Evolutionary conservation across 768 basidiomycete species (phyloP), one percentile per base, ranked within the genome.

Genomic region (Obba rivulosa): DNA sequence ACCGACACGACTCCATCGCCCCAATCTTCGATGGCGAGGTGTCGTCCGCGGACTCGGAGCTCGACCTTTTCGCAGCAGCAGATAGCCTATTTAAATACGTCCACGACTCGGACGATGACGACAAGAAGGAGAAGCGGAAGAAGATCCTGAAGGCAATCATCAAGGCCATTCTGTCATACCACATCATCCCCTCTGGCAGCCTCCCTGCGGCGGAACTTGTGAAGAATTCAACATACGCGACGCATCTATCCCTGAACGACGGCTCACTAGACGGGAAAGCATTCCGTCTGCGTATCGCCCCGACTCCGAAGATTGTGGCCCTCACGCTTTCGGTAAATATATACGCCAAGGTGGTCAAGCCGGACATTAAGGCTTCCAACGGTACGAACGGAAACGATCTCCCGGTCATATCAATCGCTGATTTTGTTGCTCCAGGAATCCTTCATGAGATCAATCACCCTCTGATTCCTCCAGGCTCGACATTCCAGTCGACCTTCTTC

Each of bases 401-500:
- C 23, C 18, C 18, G 36, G 3, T n/a, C 14, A 23, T 28, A 28
- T 7, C 43, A 18, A 51, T 31, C 46, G 9, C 24, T 40, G 11
- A 38, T 24, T 18, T 13, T 39, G 16, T n/a, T 16, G 13, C 16
- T 18, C 1, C 40, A 77, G 76, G 75, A 21, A 34, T 77, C 39
- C 68, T 83, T 14, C 80, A 85, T 58, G 70, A 71, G 14, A 63
- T 83, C 42, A 69, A 74, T 49, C 70, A 73, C 56, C 80, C 82
- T 3, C 65, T 84, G 9, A 65, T 82, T 22, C 78, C 78, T 21
- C 78, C 79, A 38, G 73, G 74, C 3, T 71, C 78, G 0, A 63
- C 67, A 28, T 79, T 81, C 57, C 72, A 74, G 50, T 69, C 69
- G 41, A 58, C 74, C 5, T 80, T 77, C 57, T 45, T 74, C 44